Base-by-base conservation (phyloP, 73 alveolate genomes). In the Breviolum minutum region DNA sequence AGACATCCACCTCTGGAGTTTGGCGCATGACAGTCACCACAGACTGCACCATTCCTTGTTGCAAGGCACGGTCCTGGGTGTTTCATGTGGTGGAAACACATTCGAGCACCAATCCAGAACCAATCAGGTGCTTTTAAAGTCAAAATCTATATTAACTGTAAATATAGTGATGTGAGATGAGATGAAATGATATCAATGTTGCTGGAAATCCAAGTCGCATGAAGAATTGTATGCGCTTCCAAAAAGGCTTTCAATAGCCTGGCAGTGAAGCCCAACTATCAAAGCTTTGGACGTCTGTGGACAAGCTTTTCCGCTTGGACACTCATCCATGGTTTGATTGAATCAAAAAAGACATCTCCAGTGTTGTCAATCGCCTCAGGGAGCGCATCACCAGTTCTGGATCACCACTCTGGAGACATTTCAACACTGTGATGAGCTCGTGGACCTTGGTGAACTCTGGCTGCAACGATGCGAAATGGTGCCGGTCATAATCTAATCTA, bases 21-120 rank as follows among this genome's bases (percentile, higher is more conserved):
- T 63, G 95, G 27, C 81, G 95, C 97, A 91, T 91, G 40, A 90
- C 96, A 24, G 81, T 70, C 60, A 74, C 97, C 76, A 91, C 96
- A 8, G 87, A 30, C 62, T 91, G 90, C 17, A 91, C 89, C 89
- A 91, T 63, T 27, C 89, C 89, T 32, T 91, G 97, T 66, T 91
- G 97, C 88, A 91, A 29, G n/a, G 97, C 97, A 8, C 96, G 96
- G 48, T 91, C 97, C 97, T 91, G 19, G 89, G 86, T 26, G 9
- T n/a, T 61, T 63, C 63, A 30, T 17, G 54, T 40, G 17, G 54
- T 40, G 17, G n/a, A 68, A 68, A 68, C 77, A 1, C n/a, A 68
- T 68, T 14, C n/a, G 1, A 22, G 77, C 17, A 68, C n/a, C n/a
- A 68, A 17, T 68, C 77, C 77, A 68, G 77, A 22, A 68, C 8